Evolutionary conservation across 805 yeast genomes (phyloP), one percentile per base, ranked within the genome.

Genomic region (Candida silvicultrix): DNA sequence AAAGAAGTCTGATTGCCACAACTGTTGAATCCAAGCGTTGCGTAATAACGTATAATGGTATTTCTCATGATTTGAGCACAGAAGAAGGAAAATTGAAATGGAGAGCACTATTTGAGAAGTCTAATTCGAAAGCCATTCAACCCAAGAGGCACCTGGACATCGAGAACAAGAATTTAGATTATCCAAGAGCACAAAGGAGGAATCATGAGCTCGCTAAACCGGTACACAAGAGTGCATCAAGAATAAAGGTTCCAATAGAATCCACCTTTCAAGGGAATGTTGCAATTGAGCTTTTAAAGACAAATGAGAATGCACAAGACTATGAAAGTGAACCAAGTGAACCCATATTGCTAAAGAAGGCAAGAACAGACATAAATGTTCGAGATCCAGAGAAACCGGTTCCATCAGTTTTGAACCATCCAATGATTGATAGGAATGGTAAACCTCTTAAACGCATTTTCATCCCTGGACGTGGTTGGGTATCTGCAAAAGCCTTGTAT

Each of bases 381-480:
- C 55, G 54, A 40, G 49, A 55, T 32, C 51, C 57, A 15, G 22
- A 40, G 1, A 35, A 38, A 10, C 61, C 61, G 3, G 53, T 51
- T 2, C 60, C 63, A 5, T 53, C 62, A 2, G 58, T 53, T 0
- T 45, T 56, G 23, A 32, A 50, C 19, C 51, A 48, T 41, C 59
- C 62, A 12, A 54, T 47, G 16, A 29, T 32, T 18, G 75, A 70
- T 49, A 59, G 57, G 35, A 58, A 66, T 38, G 77, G 77, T 0
- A 67, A 65, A 38, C 68, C 66, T 6, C 69, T 67, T 43, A 63
- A 73, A 41, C 54, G 83, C 31, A 55, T 75, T 2, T 74, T 69
- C 48, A 64, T 77, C 29, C 80, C 78, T 1, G 71, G 71, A 11
- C 56, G 70, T 38, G 81, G 83, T 0, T 77, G 83, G 83, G 61